phyloP scores from a whole-genome alignment of 495 filamentous ascomycete genomes.

The Penicillium coprophilum region DNA sequence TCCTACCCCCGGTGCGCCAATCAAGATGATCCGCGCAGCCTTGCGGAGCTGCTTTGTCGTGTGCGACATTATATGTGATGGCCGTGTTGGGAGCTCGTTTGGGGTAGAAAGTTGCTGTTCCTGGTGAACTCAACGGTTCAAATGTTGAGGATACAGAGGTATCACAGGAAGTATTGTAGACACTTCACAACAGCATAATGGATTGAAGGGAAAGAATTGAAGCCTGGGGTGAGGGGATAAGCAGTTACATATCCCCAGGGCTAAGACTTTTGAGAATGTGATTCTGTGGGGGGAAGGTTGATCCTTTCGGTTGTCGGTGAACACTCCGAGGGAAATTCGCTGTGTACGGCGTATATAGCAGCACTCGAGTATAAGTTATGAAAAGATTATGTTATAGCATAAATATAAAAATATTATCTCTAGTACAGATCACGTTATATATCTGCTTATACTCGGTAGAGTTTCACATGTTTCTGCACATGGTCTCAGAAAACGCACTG shows the following conservation, averaged over 20 bases:
- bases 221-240: neutral
- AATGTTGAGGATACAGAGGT: conserved; percentile 6
- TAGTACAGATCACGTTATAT: too few relatives aligned
- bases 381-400: too few relatives aligned
- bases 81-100: neutral
- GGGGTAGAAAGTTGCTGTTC: neutral
- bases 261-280: conserved; percentile 1
- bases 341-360: neutral
- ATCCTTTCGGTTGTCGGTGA: conserved; percentile 45
- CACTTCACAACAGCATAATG: neutral
- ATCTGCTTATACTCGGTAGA: neutral
- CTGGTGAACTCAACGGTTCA: conserved; percentile 2
- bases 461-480: conserved; percentile 9
- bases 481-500: neutral
- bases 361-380: neutral
- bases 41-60: conserved; percentile 58
- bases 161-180: conserved; percentile 1
- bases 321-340: conserved; percentile 22
- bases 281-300: conserved; percentile 28
- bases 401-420: too few relatives aligned
- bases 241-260: conserved; percentile 6
- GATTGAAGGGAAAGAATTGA: neutral
- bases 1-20: conserved; percentile 88
- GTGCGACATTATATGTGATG: conserved; percentile 20
- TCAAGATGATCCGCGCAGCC: conserved; percentile 89